Evolutionary conservation across 2,329 filamentous ascomycete species (phyloP), one percentile per base, ranked within the genome.

Genomic region (Phaeoacremonium minimum): DNA sequence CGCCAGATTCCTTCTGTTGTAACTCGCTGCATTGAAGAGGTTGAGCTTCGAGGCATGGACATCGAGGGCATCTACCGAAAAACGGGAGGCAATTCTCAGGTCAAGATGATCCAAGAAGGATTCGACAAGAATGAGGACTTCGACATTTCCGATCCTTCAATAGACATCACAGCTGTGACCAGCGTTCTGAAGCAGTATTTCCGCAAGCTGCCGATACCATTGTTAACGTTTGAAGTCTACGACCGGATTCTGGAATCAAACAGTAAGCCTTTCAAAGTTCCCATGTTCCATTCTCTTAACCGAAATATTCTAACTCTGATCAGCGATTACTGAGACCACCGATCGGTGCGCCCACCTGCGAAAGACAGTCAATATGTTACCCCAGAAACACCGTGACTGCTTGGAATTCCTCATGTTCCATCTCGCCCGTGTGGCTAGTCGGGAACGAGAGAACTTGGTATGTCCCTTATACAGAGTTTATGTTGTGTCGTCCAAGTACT

Each of bases 111-210:
- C 49, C 87, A 91, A 53, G 86, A 90, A 47, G 89, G 90, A 11
- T 97, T 98, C 57, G 90, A 96, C 59, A 84, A 82, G 58, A 83
- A 78, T 41, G 77, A 85, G 46, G 87, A 91, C 53, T 93, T 81
- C 56, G 91, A 97, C 56, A 94, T 98, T 40, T 94, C 89, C 4
- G 93, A 97, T 51, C 87, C 88, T 1, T 85, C 88, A 47, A 74
- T 97, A 37, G 93, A 98, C 58, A 97, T 98, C 44, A 94, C 95
- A 38, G 88, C 93, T 11, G 88, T 98, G 38, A 97, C 93, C 3
- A 95, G 88, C 55, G 87, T 91, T 15, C 65, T 98, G 51, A 98
- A 98, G 68, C 91, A 97, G 61, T 98, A 97, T 58, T 95, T 98
- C 77, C 80, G 93, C 49, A 93, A 90, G 62, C 72, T 97, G 22